Evolutionary conservation across 192 early-diverging fungal genomes (phyloP).

Genomic region (Helicostylum pulchrum): DNA sequence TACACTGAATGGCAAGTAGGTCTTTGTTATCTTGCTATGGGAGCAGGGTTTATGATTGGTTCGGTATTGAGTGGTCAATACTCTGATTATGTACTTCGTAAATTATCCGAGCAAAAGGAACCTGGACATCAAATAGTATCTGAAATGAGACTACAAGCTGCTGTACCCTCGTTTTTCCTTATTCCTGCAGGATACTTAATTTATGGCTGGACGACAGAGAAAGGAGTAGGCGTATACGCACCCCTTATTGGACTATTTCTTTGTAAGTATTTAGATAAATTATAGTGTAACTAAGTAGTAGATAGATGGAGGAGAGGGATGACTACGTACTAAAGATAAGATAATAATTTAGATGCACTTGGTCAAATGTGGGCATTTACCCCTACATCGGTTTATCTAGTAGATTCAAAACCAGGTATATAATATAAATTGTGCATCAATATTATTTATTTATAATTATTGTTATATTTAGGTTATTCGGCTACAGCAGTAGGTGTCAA

Average conservation of each 20-base stretch:
- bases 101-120: neutral
- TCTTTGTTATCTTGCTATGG: slow-evolving; percentile 15
- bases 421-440: too few relatives aligned
- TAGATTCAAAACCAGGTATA: slow-evolving; percentile 13
- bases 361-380: slow-evolving; percentile 23
- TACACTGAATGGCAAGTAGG: slow-evolving; percentile 10
- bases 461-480: neutral
- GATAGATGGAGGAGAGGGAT: too few relatives aligned
- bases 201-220: slow-evolving; percentile 18
- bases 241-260: slow-evolving; percentile 12
- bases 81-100: slow-evolving; percentile 8
- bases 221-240: neutral
- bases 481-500: slow-evolving; percentile 17
- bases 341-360: neutral
- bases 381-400: slow-evolving; percentile 15
- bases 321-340: too few relatives aligned
- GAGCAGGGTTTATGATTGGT: slow-evolving; percentile 15
- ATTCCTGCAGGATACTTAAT: slow-evolving; percentile 16
- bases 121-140: neutral
- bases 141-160: slow-evolving; percentile 7
- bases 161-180: slow-evolving; percentile 7
- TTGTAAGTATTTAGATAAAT: neutral
- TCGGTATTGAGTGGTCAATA: slow-evolving; percentile 8
- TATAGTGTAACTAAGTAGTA: too few relatives aligned
- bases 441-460: too few relatives aligned